A percentile compares a stretch with the other conserved stretches of the same genome.
Evolutionary conservation across 495 filamentous ascomycete genomes (phyloP).

Genomic region (Penicillium tannophilum): DNA sequence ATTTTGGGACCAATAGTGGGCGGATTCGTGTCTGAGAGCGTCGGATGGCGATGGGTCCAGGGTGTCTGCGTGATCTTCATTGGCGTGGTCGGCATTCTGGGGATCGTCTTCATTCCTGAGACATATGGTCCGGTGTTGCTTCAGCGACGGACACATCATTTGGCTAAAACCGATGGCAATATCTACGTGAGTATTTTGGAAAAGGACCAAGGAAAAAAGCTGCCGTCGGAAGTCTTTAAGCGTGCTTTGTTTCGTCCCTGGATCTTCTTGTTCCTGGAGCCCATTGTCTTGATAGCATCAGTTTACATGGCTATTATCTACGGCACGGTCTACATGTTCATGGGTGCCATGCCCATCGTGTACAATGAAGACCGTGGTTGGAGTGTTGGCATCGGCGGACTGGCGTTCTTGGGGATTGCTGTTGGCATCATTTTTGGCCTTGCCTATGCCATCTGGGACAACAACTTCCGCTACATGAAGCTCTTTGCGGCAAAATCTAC

Average conservation of each 20-base stretch:
- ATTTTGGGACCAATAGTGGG: constrained; percentile 56
- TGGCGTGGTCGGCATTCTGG: constrained; percentile 33
- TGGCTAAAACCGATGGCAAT: constrained; percentile 56
- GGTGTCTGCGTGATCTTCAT: constrained; percentile 38
- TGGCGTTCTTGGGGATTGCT: constrained; percentile 57
- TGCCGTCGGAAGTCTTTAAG: constrained; percentile 42
- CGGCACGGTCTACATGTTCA: constrained; percentile 72
- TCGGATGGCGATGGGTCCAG: constrained; percentile 65
- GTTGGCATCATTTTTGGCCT: constrained; percentile 14
- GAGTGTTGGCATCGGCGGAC: constrained; percentile 61
- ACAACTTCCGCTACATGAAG: constrained; percentile 16
- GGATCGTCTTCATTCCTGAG: constrained; percentile 53
- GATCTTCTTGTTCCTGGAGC: constrained; percentile 65
- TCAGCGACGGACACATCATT: constrained; percentile 45
- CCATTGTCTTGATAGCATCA: constrained; percentile 58
- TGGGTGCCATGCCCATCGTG: constrained; percentile 73
- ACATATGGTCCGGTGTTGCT: constrained; percentile 65
- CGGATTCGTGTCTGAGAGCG: constrained; percentile 54
- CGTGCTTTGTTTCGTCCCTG: constrained; percentile 43
- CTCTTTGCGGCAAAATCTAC: constrained; percentile 4
- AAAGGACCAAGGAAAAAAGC: constrained; percentile 36
- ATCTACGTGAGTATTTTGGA: constrained; percentile 55
- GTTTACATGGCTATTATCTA: constrained; percentile 69
- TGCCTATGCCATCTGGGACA: constrained; percentile 16
- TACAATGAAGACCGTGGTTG: constrained; percentile 70